Conservation (phyloP, 2,329 filamentous ascomycete species). For the Truncatella angustata region DNA sequence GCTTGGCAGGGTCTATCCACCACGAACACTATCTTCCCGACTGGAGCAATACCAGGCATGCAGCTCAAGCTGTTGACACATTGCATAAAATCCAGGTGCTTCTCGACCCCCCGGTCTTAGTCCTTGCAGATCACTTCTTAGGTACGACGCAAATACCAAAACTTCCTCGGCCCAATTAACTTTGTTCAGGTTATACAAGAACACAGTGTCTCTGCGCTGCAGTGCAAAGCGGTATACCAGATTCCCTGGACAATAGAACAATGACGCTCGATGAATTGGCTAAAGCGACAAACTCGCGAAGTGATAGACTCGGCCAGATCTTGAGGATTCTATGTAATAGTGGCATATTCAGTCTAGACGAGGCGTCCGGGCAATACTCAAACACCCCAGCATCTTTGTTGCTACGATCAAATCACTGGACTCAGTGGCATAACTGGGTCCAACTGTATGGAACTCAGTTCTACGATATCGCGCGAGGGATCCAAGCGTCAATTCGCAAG, state of each 20-base stretch:
- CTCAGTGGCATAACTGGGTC: constrained; percentile 43
- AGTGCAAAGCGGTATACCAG: constrained; percentile 28
- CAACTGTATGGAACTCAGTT: constrained; percentile 41
- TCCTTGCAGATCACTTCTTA: background rate
- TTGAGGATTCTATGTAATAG: constrained; percentile 30
- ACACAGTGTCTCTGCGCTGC: constrained; percentile 29
- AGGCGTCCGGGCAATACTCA: constrained; percentile 22
- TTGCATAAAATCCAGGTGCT: too few species aligned
- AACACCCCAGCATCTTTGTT: constrained; percentile 35
- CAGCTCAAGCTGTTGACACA: too few species aligned
- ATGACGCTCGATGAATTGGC: constrained; percentile 20
- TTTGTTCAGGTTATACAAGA: constrained; percentile 21
- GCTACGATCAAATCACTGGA: constrained; percentile 37
- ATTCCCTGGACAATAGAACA: constrained; percentile 23
- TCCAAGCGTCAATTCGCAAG: constrained; percentile 27
- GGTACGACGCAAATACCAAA: background rate
- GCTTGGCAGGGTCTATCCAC: too few species aligned
- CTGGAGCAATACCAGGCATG: too few species aligned
- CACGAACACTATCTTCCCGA: too few species aligned
- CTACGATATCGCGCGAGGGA: constrained; percentile 40
- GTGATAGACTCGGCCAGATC: constrained; percentile 30
- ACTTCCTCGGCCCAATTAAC: background rate
- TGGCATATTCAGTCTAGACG: constrained; percentile 33
- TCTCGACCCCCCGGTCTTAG: too few species aligned
- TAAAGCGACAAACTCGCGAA: constrained; percentile 12